Percentiles rank a stretch among this genome's conserved stretches.
These are phyloP conservation scores for Cutaneotrichosporon mucoides DNA, from an alignment of 1,284 basidiomycete genomes.

Conservation along the genomic window DNA sequence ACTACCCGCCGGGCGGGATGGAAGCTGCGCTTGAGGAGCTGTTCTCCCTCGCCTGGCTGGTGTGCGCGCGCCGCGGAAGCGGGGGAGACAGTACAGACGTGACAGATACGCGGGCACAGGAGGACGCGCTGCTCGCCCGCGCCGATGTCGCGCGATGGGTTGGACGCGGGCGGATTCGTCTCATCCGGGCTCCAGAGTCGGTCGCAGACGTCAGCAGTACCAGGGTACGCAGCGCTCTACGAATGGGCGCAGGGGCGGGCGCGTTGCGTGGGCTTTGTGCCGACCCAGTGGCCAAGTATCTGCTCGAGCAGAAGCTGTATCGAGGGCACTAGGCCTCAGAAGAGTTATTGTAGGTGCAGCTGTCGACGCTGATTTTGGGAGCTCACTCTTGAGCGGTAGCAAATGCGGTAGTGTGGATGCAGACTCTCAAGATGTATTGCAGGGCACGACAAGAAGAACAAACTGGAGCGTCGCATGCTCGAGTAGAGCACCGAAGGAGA, in stretches of 20 bases:
- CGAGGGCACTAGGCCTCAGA: not conserved
- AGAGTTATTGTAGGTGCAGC: too few species aligned
- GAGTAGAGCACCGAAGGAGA: too few species aligned
- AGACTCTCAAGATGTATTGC: too few species aligned
- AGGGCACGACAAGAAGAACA: too few species aligned
- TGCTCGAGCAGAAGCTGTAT: constrained; percentile 13
- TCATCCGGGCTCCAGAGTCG: constrained; percentile 58
- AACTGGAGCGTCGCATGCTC: too few species aligned
- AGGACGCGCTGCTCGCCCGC: constrained; percentile 43
- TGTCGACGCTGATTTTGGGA: too few species aligned
- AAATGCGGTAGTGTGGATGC: too few species aligned
- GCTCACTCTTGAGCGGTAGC: too few species aligned
- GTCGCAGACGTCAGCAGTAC: constrained; percentile 67
- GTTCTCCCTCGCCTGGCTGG: constrained; percentile 53
- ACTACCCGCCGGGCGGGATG: constrained; percentile 58
- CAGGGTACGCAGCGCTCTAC: constrained; percentile 58
- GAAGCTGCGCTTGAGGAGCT: constrained; percentile 36
- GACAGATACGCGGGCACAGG: constrained; percentile 16
- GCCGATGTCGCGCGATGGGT: constrained; percentile 55
- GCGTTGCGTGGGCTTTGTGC: constrained; percentile 2
- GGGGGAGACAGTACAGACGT: constrained; percentile 25
- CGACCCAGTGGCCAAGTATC: constrained; percentile 9
- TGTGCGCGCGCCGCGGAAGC: constrained; percentile 62
- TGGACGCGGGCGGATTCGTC: constrained; percentile 53
- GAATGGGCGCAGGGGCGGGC: not conserved